phyloP scores from a whole-genome alignment of 257 asterid genomes.

The Perilla frutescens region DNA sequence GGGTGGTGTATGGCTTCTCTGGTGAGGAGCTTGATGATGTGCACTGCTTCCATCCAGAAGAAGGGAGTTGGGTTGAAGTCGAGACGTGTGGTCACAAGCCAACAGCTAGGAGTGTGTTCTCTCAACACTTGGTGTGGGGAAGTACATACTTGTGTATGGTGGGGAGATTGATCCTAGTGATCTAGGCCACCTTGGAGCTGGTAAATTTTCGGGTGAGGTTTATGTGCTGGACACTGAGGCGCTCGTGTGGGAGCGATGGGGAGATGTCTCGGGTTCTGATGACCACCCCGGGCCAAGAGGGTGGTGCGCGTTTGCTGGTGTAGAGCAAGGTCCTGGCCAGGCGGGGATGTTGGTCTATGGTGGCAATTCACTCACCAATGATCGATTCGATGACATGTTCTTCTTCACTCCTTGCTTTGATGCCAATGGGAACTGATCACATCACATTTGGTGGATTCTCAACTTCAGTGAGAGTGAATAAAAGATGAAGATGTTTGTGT shows the following conservation, averaged over 20 bases:
- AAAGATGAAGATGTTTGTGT: too few relatives aligned
- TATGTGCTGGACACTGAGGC: conserved; percentile 72
- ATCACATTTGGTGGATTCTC: too few relatives aligned
- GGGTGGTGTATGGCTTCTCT: conserved; percentile 94
- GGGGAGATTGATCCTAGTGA: conserved; percentile 96
- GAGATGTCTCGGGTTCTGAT: conserved; percentile 40
- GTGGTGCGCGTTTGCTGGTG: conserved; percentile 83
- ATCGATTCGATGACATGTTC: conserved; percentile 37
- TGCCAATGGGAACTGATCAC: too few relatives aligned
- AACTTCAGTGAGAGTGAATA: background rate
- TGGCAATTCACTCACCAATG: conserved; percentile 45
- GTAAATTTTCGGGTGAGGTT: conserved; percentile 60
- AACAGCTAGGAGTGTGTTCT: conserved; percentile 73
- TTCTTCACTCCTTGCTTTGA: conserved; percentile 33
- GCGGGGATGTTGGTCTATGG: conserved; percentile 80
- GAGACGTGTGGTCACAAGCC: conserved; percentile 85
- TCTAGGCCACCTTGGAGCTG: conserved; percentile 90
- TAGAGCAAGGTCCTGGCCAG: conserved; percentile 40
- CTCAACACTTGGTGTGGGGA: conserved; percentile 61
- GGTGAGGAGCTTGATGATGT: conserved; percentile 87
- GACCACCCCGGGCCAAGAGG: conserved; percentile 87
- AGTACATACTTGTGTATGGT: conserved; percentile 61
- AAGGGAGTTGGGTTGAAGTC: conserved; percentile 63
- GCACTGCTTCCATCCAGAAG: conserved; percentile 57
- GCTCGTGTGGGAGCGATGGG: conserved; percentile 65